Conservation (phyloP, 73 alveolate species). For the Paramecium octaurelia region DNA sequence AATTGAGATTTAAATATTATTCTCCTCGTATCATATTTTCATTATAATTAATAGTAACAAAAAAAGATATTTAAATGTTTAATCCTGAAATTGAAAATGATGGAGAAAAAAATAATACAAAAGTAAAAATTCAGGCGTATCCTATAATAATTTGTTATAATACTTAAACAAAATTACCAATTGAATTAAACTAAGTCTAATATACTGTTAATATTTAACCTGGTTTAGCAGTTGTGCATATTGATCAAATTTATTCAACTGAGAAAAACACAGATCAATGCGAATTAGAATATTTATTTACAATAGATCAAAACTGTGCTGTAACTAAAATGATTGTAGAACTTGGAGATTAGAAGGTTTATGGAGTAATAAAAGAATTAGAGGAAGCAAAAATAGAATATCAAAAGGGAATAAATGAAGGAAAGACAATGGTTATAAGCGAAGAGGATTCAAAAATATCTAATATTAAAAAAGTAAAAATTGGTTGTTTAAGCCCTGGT, state of each 20-base stretch:
- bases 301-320: neutral
- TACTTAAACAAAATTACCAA: neutral
- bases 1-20: too few relatives aligned
- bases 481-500: slow-evolving; percentile 12
- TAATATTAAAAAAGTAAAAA: neutral
- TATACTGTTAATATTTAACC: neutral
- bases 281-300: neutral
- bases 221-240: neutral
- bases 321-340: neutral
- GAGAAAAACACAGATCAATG: neutral
- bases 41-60: too few relatives aligned
- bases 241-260: neutral
- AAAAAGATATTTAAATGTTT: neutral
- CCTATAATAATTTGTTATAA: neutral
- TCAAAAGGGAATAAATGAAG: slow-evolving; percentile 12
- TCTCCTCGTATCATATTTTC: too few relatives aligned
- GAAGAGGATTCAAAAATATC: neutral
- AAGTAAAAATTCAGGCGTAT: neutral
- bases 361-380: slow-evolving; percentile 27
- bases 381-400: slow-evolving; percentile 19
- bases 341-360: neutral
- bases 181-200: neutral
- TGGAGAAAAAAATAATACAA: too few relatives aligned
- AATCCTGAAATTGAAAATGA: neutral
- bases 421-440: slow-evolving; percentile 13